Conservation (phyloP, 2,329 filamentous ascomycete species). For the Corynespora cassiicola region DNA sequence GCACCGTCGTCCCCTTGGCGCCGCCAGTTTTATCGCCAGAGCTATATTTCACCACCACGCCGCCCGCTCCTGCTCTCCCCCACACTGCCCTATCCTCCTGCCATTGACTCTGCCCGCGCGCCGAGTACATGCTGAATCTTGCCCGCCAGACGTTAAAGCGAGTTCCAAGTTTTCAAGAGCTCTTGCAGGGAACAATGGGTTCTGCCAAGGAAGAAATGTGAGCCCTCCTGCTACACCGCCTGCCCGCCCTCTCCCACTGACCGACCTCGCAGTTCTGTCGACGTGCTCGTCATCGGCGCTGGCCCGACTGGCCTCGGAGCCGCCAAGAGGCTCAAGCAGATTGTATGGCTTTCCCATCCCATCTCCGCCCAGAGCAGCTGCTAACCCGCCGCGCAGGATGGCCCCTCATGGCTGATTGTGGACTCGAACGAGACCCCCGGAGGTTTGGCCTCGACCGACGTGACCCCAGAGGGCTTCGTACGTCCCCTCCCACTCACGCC, state of each 20-base stretch:
- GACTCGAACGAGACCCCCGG: constrained; percentile 91
- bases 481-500: constrained; percentile 54
- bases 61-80: constrained; percentile 24
- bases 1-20: constrained; percentile 28
- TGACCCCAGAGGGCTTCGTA: constrained; percentile 96
- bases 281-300: constrained; percentile 97
- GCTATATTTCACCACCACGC: constrained; percentile 33
- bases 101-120: constrained; percentile 23
- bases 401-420: constrained; percentile 93
- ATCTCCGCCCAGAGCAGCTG: constrained; percentile 26
- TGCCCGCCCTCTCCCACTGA: constrained; percentile 26
- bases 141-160: constrained; percentile 47
- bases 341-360: constrained; percentile 73
- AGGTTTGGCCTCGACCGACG: constrained; percentile 93
- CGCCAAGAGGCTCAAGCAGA: constrained; percentile 95
- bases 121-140: constrained; percentile 46
- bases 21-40: constrained; percentile 27
- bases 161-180: constrained; percentile 50
- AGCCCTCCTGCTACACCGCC: constrained; percentile 33
- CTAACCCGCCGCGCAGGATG: constrained; percentile 68
- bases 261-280: constrained; percentile 72
- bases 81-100: constrained; percentile 7
- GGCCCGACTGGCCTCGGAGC: constrained; percentile 97
- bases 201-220: constrained; percentile 51
- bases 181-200: constrained; percentile 47